Percentiles rank a stretch among this genome's conserved stretches.
These are phyloP conservation scores for Pythium sukuiense DNA, from an alignment of 352 stramenopile species.

Conservation along the genomic window DNA sequence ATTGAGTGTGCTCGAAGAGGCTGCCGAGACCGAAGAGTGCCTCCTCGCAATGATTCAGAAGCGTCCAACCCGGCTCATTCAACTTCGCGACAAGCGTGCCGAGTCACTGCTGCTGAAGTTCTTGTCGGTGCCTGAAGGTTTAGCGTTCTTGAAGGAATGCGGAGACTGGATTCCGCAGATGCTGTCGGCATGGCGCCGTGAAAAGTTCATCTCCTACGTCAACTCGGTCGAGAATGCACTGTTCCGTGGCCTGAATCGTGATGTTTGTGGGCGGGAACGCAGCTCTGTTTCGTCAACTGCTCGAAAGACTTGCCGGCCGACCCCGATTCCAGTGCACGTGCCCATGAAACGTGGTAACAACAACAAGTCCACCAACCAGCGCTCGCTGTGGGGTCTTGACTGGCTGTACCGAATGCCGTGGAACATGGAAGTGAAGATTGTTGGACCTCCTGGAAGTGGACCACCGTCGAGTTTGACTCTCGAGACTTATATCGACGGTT, in stretches of 20 bases:
- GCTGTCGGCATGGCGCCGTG: constrained; percentile 68
- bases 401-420: constrained; percentile 90
- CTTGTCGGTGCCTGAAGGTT: constrained; percentile 71
- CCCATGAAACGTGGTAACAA: constrained; percentile 77
- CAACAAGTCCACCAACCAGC: constrained; percentile 59
- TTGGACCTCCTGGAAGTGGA: constrained; percentile 78
- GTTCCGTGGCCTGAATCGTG: constrained; percentile 79
- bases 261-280: constrained; percentile 69
- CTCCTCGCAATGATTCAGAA: constrained; percentile 85
- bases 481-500: constrained; percentile 88
- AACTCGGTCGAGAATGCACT: constrained; percentile 79
- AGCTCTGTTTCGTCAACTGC: constrained; percentile 30
- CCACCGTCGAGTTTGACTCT: constrained; percentile 85
- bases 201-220: constrained; percentile 87
- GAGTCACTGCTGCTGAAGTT: constrained; percentile 85
- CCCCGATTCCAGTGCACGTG: constrained; percentile 82
- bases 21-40: constrained; percentile 80
- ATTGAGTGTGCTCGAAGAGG: constrained; percentile 87
- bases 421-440: constrained; percentile 92
- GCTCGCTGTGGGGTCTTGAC: constrained; percentile 80
- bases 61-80: constrained; percentile 69
- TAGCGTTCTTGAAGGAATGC: constrained; percentile 78
- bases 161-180: constrained; percentile 84
- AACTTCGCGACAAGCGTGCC: constrained; percentile 77
- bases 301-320: constrained; percentile 58